A percentile compares a stretch with the other conserved stretches of the same genome.
Evolutionary conservation across 73 alveolate species (phyloP).

Genomic region (Blepharisma stoltei): DNA sequence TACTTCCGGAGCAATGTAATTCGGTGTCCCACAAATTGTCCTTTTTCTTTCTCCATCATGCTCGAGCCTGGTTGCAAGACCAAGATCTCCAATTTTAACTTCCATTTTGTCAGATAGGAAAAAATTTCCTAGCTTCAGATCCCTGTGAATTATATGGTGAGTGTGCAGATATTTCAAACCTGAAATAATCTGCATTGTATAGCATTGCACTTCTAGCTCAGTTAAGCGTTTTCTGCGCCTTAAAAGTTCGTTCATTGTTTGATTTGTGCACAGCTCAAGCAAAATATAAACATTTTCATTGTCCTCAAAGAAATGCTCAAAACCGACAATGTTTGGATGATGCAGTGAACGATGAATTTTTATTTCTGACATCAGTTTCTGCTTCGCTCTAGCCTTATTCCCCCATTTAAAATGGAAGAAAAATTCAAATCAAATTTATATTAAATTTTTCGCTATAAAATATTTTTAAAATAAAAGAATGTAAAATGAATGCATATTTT

Average conservation of each 20-base stretch:
- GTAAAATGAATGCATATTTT: no score
- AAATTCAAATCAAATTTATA: no score
- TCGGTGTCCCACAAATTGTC: constrained; percentile 98
- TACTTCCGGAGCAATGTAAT: constrained; percentile 97
- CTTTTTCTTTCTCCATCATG: constrained; percentile 96
- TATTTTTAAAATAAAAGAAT: no score
- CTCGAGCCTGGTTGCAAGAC: constrained; percentile 96
- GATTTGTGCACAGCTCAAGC: constrained; percentile 80
- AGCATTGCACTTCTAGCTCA: constrained; percentile 94
- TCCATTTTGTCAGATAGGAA: constrained; percentile 96
- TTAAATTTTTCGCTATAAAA: no score
- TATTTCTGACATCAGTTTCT: constrained; percentile 83
- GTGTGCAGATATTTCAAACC: constrained; percentile 93
- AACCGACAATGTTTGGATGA: constrained; percentile 78
- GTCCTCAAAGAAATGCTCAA: constrained; percentile 90
- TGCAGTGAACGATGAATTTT: constrained; percentile 85
- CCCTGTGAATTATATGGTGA: constrained; percentile 94
- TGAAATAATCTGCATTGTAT: constrained; percentile 74
- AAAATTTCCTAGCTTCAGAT: constrained; percentile 92
- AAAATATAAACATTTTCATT: constrained; percentile 83
- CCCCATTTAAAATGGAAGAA: no score
- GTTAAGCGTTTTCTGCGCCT: constrained; percentile 91
- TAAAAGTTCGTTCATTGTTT: constrained; percentile 90
- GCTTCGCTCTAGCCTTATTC: constrained; percentile 56
- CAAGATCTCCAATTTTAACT: constrained; percentile 97